Evolutionary conservation across 805 yeast genomes (phyloP).

Genomic region (Starmerella apis): DNA sequence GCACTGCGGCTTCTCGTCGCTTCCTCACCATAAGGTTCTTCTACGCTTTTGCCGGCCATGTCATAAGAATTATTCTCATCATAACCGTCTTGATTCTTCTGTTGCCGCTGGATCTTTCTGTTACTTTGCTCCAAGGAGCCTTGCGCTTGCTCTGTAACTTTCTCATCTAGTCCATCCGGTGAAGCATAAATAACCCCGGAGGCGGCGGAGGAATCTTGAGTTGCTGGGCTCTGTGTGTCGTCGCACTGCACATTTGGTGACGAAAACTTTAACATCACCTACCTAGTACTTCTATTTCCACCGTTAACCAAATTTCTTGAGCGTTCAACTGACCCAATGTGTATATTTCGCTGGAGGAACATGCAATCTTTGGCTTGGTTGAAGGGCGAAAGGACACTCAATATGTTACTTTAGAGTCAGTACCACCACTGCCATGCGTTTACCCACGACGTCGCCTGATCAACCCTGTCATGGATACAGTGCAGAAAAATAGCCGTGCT

Average conservation of each 20-base stretch:
- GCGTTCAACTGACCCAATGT: background rate
- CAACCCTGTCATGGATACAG: background rate
- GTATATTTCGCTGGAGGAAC: background rate
- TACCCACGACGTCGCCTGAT: background rate
- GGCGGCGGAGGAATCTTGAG: background rate
- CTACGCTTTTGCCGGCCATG: background rate
- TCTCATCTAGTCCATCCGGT: background rate
- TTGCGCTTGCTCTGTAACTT: background rate
- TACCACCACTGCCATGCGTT: background rate
- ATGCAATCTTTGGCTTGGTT: background rate
- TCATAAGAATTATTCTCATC: background rate
- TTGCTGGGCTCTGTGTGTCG: background rate
- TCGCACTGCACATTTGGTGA: slow-evolving; percentile 1
- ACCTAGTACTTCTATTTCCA: background rate
- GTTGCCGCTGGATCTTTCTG: background rate
- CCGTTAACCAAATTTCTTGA: background rate
- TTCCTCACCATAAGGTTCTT: background rate
- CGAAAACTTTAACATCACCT: slow-evolving; percentile 4
- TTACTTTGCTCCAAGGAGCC: too few relatives aligned
- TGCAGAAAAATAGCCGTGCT: slow-evolving; percentile 1
- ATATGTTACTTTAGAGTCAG: background rate
- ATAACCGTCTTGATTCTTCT: background rate
- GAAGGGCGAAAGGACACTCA: background rate
- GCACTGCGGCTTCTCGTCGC: background rate
- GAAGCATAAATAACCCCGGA: too few relatives aligned